phyloP scores from a whole-genome alignment of 169 alveolate species.

The Cryptosporidium tyzzeri region DNA sequence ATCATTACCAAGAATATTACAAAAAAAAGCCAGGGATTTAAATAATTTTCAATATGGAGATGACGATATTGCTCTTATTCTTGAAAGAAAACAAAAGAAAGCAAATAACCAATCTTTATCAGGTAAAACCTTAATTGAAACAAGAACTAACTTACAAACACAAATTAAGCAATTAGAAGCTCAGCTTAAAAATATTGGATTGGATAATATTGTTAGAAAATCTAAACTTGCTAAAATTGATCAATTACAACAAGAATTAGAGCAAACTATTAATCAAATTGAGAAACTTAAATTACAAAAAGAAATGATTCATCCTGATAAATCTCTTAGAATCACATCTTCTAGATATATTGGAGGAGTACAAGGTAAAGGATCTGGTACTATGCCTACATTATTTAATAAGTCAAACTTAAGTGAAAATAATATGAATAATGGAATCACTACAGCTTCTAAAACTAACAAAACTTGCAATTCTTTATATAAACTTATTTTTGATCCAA shows the following conservation, averaged over 20 bases:
- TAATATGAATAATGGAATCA: background rate
- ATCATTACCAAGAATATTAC: constrained; percentile 24
- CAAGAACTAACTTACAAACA: constrained; percentile 60
- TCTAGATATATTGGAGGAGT: constrained; percentile 69
- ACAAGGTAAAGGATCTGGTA: constrained; percentile 63
- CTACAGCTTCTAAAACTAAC: background rate
- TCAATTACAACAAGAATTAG: constrained; percentile 58
- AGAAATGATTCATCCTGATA: constrained; percentile 67
- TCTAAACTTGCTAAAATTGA: constrained; percentile 48
- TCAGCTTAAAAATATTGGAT: constrained; percentile 32
- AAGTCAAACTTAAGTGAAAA: background rate
- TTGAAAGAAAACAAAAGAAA: constrained; percentile 45
- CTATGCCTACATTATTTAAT: background rate
- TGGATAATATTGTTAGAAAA: constrained; percentile 23
- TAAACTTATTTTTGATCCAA: constrained; percentile 41
- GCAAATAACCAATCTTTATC: constrained; percentile 2
- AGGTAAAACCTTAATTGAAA: constrained; percentile 58
- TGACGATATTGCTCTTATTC: constrained; percentile 61
- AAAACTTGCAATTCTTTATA: constrained; percentile 1
- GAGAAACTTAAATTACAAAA: constrained; percentile 53
- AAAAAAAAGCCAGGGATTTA: constrained; percentile 29
- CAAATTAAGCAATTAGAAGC: constrained; percentile 54
- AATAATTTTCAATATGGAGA: constrained; percentile 53
- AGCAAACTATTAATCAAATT: constrained; percentile 37
- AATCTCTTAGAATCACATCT: constrained; percentile 50